These are phyloP conservation scores for Heliamphora pulchella DNA, from an alignment of 179 eudicot genomes.

Conservation along the genomic window DNA sequence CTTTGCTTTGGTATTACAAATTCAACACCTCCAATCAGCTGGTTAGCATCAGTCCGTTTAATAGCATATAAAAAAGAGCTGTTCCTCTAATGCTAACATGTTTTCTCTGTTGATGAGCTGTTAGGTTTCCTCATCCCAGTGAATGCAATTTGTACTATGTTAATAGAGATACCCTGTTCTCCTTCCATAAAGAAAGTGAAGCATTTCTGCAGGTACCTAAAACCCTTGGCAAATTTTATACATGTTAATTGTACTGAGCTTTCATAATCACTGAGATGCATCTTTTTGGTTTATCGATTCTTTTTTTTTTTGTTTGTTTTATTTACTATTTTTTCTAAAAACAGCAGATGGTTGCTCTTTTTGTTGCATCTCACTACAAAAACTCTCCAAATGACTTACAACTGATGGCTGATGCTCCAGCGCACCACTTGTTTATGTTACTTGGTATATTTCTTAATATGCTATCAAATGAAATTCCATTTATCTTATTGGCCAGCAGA, in stretches of 20 bases:
- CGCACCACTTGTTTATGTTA: slow-evolving; percentile 93
- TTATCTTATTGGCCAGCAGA: neutral
- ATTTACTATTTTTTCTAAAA: neutral
- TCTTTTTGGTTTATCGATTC: neutral
- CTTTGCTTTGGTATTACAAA: slow-evolving; percentile 82
- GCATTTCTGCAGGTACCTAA: slow-evolving; percentile 66
- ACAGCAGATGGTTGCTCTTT: slow-evolving; percentile 95
- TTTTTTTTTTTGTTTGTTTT: neutral
- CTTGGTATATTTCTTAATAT: slow-evolving; percentile 47
- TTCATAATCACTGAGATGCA: neutral
- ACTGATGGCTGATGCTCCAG: slow-evolving; percentile 97
- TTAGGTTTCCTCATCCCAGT: slow-evolving; percentile 61
- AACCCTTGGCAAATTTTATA: neutral
- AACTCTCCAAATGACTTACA: slow-evolving; percentile 96
- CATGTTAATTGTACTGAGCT: slow-evolving; percentile 5
- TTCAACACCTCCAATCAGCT: slow-evolving; percentile 62
- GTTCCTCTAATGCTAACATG: neutral
- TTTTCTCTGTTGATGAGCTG: slow-evolving; percentile 15
- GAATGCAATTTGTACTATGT: slow-evolving; percentile 91
- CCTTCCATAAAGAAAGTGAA: slow-evolving; percentile 89
- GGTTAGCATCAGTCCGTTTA: slow-evolving; percentile 31
- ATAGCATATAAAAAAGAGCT: neutral
- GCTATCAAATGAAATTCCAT: neutral
- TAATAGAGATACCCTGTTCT: slow-evolving; percentile 89
- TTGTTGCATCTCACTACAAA: slow-evolving; percentile 96